Evolutionary conservation across 1,139 yeast species (phyloP).

Genomic region (Yueomyces sp.): DNA sequence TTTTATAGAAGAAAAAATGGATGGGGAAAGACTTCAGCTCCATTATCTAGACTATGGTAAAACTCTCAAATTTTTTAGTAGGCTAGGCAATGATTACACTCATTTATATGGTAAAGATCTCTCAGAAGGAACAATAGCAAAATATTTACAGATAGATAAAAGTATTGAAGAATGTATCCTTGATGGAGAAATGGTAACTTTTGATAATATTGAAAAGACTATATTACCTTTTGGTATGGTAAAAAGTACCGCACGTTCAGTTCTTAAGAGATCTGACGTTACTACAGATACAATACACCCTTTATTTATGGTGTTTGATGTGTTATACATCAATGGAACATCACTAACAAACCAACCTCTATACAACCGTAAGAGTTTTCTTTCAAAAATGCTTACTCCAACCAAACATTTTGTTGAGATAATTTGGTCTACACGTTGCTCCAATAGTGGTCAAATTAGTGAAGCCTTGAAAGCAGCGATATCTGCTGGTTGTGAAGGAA

Average conservation of each 20-base stretch:
- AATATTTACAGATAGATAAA: slow-evolving; percentile 33
- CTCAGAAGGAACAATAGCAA: slow-evolving; percentile 46
- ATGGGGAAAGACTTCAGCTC: slow-evolving; percentile 78
- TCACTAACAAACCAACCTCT: slow-evolving; percentile 46
- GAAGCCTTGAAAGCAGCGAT: slow-evolving; percentile 47
- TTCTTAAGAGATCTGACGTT: slow-evolving; percentile 24
- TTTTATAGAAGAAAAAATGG: slow-evolving; percentile 80
- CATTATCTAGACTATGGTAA: slow-evolving; percentile 37
- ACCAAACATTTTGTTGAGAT: slow-evolving; percentile 42
- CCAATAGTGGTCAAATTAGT: slow-evolving; percentile 40
- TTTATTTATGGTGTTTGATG: slow-evolving; percentile 57
- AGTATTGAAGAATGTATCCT: slow-evolving; percentile 39
- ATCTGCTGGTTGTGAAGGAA: slow-evolving; percentile 62
- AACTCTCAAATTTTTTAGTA: slow-evolving; percentile 46
- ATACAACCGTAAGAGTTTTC: slow-evolving; percentile 39
- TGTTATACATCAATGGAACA: slow-evolving; percentile 53
- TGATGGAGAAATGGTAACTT: slow-evolving; percentile 93
- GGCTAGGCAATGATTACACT: slow-evolving; percentile 66
- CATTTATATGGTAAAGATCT: slow-evolving; percentile 56
- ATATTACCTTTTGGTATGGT: slow-evolving; percentile 73
- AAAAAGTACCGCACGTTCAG: slow-evolving; percentile 46
- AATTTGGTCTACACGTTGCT: slow-evolving; percentile 34
- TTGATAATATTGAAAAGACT: slow-evolving; percentile 47
- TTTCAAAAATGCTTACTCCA: slow-evolving; percentile 37
- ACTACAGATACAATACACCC: slow-evolving; percentile 33